Evolutionary conservation across 352 stramenopile genomes (phyloP), one percentile per base, ranked within the genome.

Genomic region (Thalassiosira hispida): DNA sequence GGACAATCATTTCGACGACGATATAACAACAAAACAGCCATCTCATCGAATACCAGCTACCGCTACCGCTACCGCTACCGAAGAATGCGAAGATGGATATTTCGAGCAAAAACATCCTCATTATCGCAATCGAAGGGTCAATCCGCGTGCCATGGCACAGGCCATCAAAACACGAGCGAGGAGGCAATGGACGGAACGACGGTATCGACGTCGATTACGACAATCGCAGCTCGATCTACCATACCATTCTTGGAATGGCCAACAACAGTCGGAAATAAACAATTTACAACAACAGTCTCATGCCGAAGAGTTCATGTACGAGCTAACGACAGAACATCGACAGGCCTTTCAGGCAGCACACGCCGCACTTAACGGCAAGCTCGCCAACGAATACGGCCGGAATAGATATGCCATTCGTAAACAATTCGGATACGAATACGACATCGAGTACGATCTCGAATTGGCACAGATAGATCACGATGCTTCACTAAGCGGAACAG

Each of bases 161-260:
- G 35, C 35, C 12, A 66, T 72, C 0, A 40, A 62, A 12, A 74
- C 72, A 6, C 27, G 38, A n/a, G 72, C 72, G 1, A 70, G 47
- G 47, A 62, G 72, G 16, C 31, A 55, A 35, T 80, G 72, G 72
- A 80, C 53, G 3, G 71, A 79, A 57, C 71, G 71, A 11, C 31
- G 71, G 2, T 79, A 79, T 63, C 59, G 71, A 31, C 71, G 71
- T 52, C 55, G 71, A 5, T 49, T 79, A 55, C 44, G 64, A 57
- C 71, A 79, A 47, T 47, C 42, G 25, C 31, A 59, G 49, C 42
- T 61, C 7, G 44, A 22, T 42, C 5, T 11, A 5, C 11, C 33
- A 5, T 11, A 42, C 33, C 5, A 42, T 42, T 11, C 33, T 5
- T 12, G 11, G 5, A 42, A 42, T 42, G 33, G 11, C 33, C 33